Evolutionary conservation across 805 yeast species (phyloP).

Genomic region (Komagataella phaffii): DNA sequence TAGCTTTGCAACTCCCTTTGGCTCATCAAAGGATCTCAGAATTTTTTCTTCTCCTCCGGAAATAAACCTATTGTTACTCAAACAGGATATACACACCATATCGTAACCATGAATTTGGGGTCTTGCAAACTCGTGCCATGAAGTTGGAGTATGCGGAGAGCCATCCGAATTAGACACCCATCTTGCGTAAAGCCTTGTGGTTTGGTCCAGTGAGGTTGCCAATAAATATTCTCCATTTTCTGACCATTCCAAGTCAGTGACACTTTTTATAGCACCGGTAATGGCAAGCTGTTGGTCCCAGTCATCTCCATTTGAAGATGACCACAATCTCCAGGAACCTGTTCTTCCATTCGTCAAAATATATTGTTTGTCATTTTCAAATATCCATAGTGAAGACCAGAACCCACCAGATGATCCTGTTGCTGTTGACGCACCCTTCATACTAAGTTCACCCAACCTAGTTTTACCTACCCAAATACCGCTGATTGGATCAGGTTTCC

Average conservation of each 20-base stretch:
- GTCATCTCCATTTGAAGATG: slow-evolving; percentile 6
- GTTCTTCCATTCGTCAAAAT: slow-evolving; percentile 81
- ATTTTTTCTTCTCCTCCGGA: slow-evolving; percentile 96
- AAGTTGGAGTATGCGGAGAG: slow-evolving; percentile 12
- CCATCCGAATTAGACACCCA: slow-evolving; percentile 30
- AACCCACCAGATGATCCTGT: slow-evolving; percentile 81
- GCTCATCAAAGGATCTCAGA: slow-evolving; percentile 78
- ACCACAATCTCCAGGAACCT: slow-evolving; percentile 84
- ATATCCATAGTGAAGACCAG: slow-evolving; percentile 60
- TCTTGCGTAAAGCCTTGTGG: slow-evolving; percentile 71
- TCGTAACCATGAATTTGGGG: slow-evolving; percentile 99
- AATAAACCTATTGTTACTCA: slow-evolving; percentile 52
- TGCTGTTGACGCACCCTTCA: slow-evolving; percentile 96
- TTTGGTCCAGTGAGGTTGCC: slow-evolving; percentile 83
- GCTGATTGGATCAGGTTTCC: slow-evolving; percentile 80
- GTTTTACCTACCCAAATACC: slow-evolving; percentile 83
- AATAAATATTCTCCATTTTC: slow-evolving; percentile 50
- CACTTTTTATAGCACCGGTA: slow-evolving; percentile 65
- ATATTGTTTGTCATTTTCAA: slow-evolving; percentile 25
- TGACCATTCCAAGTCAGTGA: slow-evolving; percentile 74
- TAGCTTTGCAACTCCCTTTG: slow-evolving; percentile 59
- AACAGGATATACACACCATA: slow-evolving; percentile 66
- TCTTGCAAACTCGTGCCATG: slow-evolving; percentile 89
- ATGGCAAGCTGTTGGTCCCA: slow-evolving; percentile 35
- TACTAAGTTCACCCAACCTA: slow-evolving; percentile 82